phyloP scores from a whole-genome alignment of 352 stramenopile genomes.

The Pythium chondricola region DNA sequence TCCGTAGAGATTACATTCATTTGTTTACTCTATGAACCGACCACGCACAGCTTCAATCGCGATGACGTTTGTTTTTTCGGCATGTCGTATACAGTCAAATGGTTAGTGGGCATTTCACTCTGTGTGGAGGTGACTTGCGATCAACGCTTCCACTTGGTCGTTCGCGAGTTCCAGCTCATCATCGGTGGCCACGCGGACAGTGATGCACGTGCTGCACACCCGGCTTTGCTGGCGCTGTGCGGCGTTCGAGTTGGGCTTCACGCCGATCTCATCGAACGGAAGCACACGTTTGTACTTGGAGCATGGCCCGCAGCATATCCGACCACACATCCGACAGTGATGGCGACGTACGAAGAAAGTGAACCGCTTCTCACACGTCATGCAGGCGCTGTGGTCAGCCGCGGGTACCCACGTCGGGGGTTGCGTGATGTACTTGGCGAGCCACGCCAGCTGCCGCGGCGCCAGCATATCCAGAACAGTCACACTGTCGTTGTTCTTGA shows the following conservation, averaged over 20 bases:
- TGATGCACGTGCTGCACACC: constrained; percentile 72
- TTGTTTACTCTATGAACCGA: constrained; percentile 1
- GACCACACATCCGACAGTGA: constrained; percentile 77
- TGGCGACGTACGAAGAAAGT: constrained; percentile 63
- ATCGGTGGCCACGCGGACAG: constrained; percentile 39
- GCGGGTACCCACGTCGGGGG: constrained; percentile 70
- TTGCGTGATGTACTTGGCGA: constrained; percentile 71
- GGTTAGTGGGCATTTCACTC: no score
- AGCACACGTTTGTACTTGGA: constrained; percentile 72
- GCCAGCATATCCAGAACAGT: constrained; percentile 74
- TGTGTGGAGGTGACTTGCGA: constrained; percentile 17
- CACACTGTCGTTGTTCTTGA: constrained; percentile 66
- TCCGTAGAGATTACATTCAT: constrained; percentile 12
- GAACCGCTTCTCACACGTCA: constrained; percentile 69
- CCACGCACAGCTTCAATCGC: constrained; percentile 12
- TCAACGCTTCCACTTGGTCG: constrained; percentile 24
- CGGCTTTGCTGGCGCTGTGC: constrained; percentile 41
- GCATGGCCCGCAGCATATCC: constrained; percentile 75
- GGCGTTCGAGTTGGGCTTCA: constrained; percentile 34
- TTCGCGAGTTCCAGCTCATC: constrained; percentile 30
- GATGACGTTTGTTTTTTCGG: no score
- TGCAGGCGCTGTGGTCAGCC: constrained; percentile 58
- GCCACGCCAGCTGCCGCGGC: constrained; percentile 59
- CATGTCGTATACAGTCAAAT: no score
- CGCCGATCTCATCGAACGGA: constrained; percentile 37